Base-by-base conservation (phyloP, 2,329 filamentous ascomycete species). In the Fusarium piperis region DNA sequence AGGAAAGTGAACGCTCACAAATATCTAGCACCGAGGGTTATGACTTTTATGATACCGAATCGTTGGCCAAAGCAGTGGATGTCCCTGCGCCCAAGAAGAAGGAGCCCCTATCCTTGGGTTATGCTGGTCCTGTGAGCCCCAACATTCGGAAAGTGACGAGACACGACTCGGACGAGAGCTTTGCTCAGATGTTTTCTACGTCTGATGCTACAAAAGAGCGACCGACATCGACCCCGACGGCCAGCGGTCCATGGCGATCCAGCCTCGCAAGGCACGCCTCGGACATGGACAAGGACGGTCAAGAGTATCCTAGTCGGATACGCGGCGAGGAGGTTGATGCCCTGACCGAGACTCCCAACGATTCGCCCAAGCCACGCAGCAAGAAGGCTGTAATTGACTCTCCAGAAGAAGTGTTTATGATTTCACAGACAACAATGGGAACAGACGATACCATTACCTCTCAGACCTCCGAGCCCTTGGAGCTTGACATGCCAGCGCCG, bases 41-140 rank as follows among this genome's bases (percentile, higher is more conserved):
- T 73, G 89, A 91, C 77, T 91, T 91, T 74, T 91, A 91, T 75
- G 90, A 89, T 73, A 81, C 89, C 30, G 88, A 89, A n/a, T 85
- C 83, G 30, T 78, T 87, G 62, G 80, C 81, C 55, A 82, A 82
- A 48, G 87, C 86, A 8, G 86, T 90, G 52, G 87, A 90, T 66
- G 85, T 89, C 56, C 87, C 85, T 10, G 72, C 78, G 10, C 77
- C 83, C 7, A 82, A 79, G 59, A 83, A 81, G 70, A 81, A 81
- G 60, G 65, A 83, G 81, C 59, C 82, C 78, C 13, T 81, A 72
- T 48, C 73, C 75, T 0, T 76, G 71, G 33, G 80, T 81, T 39
- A 80, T 79, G 4, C 79, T 73, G 46, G 79, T 59, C 36, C 75
- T 62, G 33, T 75, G 77, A 67, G 78, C 80, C 16, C 73, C 63